Base-by-base conservation (phyloP, 176 grass and related monocot genomes). In the Cymbopogon citratus region DNA sequence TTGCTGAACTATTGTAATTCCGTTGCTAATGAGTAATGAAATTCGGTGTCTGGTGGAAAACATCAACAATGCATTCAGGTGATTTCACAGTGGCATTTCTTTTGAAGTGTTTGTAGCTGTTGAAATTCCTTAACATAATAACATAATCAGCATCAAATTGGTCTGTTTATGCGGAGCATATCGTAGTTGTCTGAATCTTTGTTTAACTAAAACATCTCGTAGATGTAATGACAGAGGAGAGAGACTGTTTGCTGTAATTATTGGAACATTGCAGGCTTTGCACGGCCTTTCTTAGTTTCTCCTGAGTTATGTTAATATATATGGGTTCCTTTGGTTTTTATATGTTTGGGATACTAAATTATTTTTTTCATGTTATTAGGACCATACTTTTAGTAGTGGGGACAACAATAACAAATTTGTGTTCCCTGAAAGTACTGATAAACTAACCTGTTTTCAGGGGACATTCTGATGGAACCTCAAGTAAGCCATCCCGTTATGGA, bases 371-470 rank as follows among this genome's bases (percentile, higher is more conserved):
- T 44, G 23, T 46, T 71, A 45, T 71, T 27, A 26, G 25, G 23
- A 43, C 23, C 12, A 26, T 41, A 70, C 12, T 45, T 27, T 72
- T 72, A 27, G 28, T 71, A 43, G 38, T 26, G 68, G n/a, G 7
- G 6, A 69, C 9, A 41, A 7, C 19, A 69, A 41, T 23, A 40
- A 23, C 14, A 7, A 2, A 62, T 72, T 5, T 26, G 1, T 25
- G 23, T 71, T 28, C 0, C 7, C 1, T 4, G 14, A 18, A 48
- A 48, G 23, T 18, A 14, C 26, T 27, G 44, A 8, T 48, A 63
- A 63, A 63, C 12, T 71, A 52, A 36, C 66, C 45, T 69, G 5
- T 83, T 43, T 74, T 56, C 89, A 97, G 86, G 79, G 80, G 40
- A 73, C 43, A 73, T 75, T 56, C 51, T 62, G 56, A 45, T 52